Conservation (phyloP, 2,329 filamentous ascomycete genomes). For the Myriosclerotinia duriaeana region DNA sequence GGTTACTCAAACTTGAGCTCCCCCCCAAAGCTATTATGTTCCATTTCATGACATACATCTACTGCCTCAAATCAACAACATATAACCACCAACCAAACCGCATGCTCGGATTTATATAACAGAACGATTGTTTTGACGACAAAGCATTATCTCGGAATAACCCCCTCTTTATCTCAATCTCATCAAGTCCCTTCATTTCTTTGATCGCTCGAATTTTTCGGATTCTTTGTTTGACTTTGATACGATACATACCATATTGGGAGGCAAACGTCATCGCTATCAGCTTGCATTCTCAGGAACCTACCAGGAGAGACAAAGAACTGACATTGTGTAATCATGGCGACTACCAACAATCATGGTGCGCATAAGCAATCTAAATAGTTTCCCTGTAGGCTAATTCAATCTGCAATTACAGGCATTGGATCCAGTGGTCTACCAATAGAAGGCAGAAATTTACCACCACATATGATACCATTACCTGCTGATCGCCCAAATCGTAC, state of each 20-base stretch:
- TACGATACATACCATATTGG: neutral
- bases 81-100: neutral
- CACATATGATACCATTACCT: conserved; percentile 40
- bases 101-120: neutral
- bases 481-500: conserved; percentile 25
- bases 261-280: neutral
- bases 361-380: neutral
- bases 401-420: neutral
- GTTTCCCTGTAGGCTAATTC: neutral
- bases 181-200: neutral
- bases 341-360: conserved; percentile 1
- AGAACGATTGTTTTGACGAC: neutral
- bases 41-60: neutral
- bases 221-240: neutral
- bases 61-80: neutral
- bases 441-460: neutral
- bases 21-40: neutral
- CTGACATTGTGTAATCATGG: neutral
- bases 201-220: neutral
- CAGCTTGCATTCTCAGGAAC: conserved; percentile 12
- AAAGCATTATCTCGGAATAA: neutral
- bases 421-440: neutral
- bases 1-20: neutral
- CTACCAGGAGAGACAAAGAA: conserved; percentile 4
- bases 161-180: neutral